phyloP scores from a whole-genome alignment of 225 moss, liverwort and hornwort species.

The Polytrichum formosum region DNA sequence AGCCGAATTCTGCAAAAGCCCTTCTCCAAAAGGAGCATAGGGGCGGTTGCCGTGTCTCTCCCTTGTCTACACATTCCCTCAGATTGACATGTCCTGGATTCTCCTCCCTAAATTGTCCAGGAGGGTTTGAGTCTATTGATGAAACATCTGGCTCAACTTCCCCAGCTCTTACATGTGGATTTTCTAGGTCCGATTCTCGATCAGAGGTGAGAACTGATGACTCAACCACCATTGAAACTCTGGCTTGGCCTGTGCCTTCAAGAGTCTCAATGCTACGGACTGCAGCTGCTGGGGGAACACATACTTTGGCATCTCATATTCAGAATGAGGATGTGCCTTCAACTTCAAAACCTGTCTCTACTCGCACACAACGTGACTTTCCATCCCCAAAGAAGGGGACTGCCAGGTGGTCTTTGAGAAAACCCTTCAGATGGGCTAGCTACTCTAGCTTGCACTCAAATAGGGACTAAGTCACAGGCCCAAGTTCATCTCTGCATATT shows the following conservation, averaged over 20 bases:
- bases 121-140: conserved; percentile 43
- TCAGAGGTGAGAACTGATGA: conserved; percentile 54
- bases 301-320: conserved; percentile 19
- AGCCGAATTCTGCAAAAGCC: conserved; percentile 67
- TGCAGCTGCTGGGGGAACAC: conserved; percentile 16
- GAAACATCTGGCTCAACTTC: conserved; percentile 52
- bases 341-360: conserved; percentile 37
- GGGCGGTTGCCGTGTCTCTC: conserved; percentile 76
- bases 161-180: conserved; percentile 54
- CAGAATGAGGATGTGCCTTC: conserved; percentile 17
- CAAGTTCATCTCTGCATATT: conserved; percentile 4
- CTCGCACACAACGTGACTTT: conserved; percentile 17
- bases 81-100: conserved; percentile 82
- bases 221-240: conserved; percentile 46
- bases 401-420: conserved; percentile 9
- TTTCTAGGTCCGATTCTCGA: conserved; percentile 53
- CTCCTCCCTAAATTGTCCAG: conserved; percentile 68
- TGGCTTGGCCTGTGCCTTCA: conserved; percentile 49
- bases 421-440: conserved; percentile 11
- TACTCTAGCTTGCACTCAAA: conserved; percentile 15
- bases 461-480: conserved; percentile 16
- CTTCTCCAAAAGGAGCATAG: conserved; percentile 74
- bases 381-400: conserved; percentile 24
- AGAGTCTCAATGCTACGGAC: conserved; percentile 31
- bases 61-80: conserved; percentile 68